A percentile compares a stretch with the other conserved stretches of the same genome.
Conservation (phyloP, 73 alveolate genomes). For the Stentor roeselii region DNA sequence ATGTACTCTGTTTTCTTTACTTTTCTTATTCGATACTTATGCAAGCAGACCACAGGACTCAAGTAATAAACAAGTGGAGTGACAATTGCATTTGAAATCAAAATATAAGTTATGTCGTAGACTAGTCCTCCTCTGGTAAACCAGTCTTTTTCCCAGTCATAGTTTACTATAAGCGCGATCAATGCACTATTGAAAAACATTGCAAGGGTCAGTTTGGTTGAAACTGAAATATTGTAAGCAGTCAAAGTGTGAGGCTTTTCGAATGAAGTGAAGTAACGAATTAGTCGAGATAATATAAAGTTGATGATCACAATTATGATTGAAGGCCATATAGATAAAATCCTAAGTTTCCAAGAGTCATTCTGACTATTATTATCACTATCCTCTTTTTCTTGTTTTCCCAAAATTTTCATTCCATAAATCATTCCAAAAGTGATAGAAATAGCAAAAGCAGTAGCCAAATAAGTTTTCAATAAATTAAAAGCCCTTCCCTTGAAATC, state of each 20-base stretch:
- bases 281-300: conserved; percentile 21
- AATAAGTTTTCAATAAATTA: conserved; percentile 25
- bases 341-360: not conserved
- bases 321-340: conserved; percentile 32
- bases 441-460: conserved; percentile 26
- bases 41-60: conserved; percentile 21
- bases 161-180: conserved; percentile 40
- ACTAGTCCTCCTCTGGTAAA: conserved; percentile 46
- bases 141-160: conserved; percentile 30
- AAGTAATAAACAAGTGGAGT: conserved; percentile 42
- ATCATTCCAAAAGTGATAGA: conserved; percentile 29
- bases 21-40: conserved; percentile 25
- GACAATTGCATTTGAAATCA: conserved; percentile 34
- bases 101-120: conserved; percentile 30
- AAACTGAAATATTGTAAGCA: conserved; percentile 40
- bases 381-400: not conserved
- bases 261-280: conserved; percentile 34
- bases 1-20: conserved; percentile 27
- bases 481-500: not conserved
- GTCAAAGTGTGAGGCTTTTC: conserved; percentile 59
- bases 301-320: conserved; percentile 39
- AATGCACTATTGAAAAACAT: conserved; percentile 44
- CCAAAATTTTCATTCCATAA: conserved; percentile 23
- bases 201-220: conserved; percentile 41
- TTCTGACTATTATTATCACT: conserved; percentile 11